Conservation (phyloP, 2,329 filamentous ascomycete species). For the Pseudogymnoascus sp. region DNA sequence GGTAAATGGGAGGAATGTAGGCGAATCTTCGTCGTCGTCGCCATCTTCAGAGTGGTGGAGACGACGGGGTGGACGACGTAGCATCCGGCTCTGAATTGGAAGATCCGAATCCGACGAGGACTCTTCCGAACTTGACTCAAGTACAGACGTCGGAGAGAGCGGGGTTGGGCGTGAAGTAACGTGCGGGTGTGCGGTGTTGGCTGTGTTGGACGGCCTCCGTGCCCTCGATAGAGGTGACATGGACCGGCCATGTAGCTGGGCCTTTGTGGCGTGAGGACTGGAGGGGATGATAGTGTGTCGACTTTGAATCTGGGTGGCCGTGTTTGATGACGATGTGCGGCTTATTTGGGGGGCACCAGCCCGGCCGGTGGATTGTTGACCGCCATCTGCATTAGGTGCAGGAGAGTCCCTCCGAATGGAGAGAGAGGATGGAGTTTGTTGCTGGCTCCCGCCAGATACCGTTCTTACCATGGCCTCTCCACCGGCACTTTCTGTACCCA, state of each 20-base stretch:
- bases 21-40: constrained; percentile 25
- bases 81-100: constrained; percentile 22
- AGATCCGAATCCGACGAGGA: constrained; percentile 22
- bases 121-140: constrained; percentile 16
- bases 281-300: constrained; percentile 19
- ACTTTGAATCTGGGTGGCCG: constrained; percentile 19
- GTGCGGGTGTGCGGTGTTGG: constrained; percentile 11
- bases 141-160: constrained; percentile 16
- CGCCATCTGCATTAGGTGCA: constrained; percentile 18
- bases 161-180: constrained; percentile 11
- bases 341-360: constrained; percentile 23
- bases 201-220: constrained; percentile 12
- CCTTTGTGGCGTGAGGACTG: constrained; percentile 22
- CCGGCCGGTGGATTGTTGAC: constrained; percentile 9
- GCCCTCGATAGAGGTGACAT: constrained; percentile 20
- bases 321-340: constrained; percentile 25
- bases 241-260: constrained; percentile 18
- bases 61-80: constrained; percentile 23
- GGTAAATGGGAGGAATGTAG: constrained; percentile 25
- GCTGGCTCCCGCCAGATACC: constrained; percentile 35
- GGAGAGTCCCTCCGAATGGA: constrained; percentile 24
- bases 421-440: constrained; percentile 22
- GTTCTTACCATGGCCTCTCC: constrained; percentile 44
- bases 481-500: constrained; percentile 32
- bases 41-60: constrained; percentile 20